Conservation (phyloP, 768 basidiomycete species). For the Mycena belliarum region DNA sequence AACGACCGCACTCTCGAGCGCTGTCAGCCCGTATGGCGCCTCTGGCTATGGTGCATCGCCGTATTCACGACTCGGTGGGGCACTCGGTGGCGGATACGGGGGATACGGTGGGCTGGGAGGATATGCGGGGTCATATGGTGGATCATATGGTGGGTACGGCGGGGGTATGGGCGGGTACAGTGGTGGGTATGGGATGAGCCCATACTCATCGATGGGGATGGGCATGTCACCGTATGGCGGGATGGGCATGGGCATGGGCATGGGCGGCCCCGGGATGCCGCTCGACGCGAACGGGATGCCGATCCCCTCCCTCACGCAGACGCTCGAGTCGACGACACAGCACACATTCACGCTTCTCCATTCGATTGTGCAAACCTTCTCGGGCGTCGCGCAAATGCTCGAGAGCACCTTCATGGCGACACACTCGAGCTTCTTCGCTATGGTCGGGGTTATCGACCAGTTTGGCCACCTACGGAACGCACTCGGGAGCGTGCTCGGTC, state of each 20-base stretch:
- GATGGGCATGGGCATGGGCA: conserved; percentile 31
- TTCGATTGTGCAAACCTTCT: conserved; percentile 93
- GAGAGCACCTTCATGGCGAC: conserved; percentile 98
- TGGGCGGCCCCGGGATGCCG: conserved; percentile 51
- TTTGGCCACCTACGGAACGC: conserved; percentile 90
- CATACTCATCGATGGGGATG: conserved; percentile 24
- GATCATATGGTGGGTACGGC: conserved; percentile 37
- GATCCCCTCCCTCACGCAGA: conserved; percentile 76
- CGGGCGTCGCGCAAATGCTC: conserved; percentile 94
- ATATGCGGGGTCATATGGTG: conserved; percentile 26
- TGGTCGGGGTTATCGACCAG: conserved; percentile 96
- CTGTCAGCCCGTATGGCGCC: conserved; percentile 41
- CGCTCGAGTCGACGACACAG: conserved; percentile 86
- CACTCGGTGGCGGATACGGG: conserved; percentile 35
- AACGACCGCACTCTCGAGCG: conserved; percentile 30
- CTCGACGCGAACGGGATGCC: conserved; percentile 53
- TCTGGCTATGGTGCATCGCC: conserved; percentile 41
- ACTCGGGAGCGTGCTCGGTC: conserved; percentile 87
- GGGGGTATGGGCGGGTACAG: conserved; percentile 26
- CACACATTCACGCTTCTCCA: conserved; percentile 93
- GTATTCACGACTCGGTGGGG: conserved; percentile 50
- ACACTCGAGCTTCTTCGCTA: conserved; percentile 92
- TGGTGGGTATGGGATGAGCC: conserved; percentile 29
- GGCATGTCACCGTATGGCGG: conserved; percentile 21
- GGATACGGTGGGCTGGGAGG: conserved; percentile 36